Evolutionary conservation across 2,329 filamentous ascomycete species (phyloP).

Genomic region (Colletotrichum orbiculare): DNA sequence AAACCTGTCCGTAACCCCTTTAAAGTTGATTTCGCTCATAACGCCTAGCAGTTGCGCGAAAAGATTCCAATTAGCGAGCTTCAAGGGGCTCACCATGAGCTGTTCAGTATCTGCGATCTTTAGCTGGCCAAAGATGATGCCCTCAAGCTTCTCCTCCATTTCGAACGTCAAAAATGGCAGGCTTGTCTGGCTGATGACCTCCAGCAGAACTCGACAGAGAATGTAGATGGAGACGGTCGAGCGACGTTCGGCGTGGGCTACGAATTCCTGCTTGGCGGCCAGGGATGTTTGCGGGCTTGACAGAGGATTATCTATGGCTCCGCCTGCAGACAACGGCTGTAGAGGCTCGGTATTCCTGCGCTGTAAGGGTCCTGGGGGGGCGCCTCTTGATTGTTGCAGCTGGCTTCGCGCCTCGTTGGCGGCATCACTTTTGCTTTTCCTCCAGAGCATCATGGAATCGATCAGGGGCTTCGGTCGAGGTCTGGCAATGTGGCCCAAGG

Average conservation of each 20-base stretch:
- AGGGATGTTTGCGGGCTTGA: slow-evolving; percentile 49
- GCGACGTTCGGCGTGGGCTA: slow-evolving; percentile 84
- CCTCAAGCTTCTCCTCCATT: slow-evolving; percentile 93
- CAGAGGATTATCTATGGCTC: slow-evolving; percentile 44
- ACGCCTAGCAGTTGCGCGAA: slow-evolving; percentile 94
- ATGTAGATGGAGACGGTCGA: slow-evolving; percentile 97
- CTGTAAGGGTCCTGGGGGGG: slow-evolving; percentile 61
- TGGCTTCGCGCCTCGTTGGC: slow-evolving; percentile 75
- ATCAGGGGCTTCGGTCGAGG: slow-evolving; percentile 95
- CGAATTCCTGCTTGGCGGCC: slow-evolving; percentile 73
- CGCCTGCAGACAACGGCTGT: slow-evolving; percentile 54
- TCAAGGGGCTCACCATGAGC: slow-evolving; percentile 79
- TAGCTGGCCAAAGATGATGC: slow-evolving; percentile 95
- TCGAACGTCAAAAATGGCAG: slow-evolving; percentile 85
- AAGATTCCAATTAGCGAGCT: slow-evolving; percentile 94
- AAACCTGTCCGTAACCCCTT: slow-evolving; percentile 84
- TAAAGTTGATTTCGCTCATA: slow-evolving; percentile 94
- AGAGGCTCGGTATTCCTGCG: slow-evolving; percentile 81
- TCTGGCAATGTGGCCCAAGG: slow-evolving; percentile 92
- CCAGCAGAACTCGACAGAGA: slow-evolving; percentile 90
- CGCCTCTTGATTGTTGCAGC: slow-evolving; percentile 63
- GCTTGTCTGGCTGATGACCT: slow-evolving; percentile 92
- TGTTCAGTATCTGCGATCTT: slow-evolving; percentile 89
- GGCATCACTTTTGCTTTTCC: slow-evolving; percentile 93
- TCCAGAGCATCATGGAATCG: slow-evolving; percentile 98